These are phyloP conservation scores for Xylaria sp. DNA, from an alignment of 2,329 filamentous ascomycete genomes.

Conservation along the genomic window DNA sequence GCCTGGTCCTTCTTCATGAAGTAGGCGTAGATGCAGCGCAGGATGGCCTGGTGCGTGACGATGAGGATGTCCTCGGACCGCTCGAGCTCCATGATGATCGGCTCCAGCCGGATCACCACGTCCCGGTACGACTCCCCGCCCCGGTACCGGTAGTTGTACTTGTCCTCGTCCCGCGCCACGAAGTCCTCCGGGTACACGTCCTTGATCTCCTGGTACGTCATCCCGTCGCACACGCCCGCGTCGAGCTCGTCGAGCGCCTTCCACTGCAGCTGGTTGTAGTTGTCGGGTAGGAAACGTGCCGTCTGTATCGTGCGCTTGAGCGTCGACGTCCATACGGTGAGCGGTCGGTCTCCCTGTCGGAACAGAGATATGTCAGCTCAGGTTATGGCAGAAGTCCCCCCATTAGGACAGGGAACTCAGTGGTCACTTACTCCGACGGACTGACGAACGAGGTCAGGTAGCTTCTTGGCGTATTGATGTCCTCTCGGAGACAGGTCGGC, in stretches of 20 bases:
- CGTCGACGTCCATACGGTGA: conserved; percentile 66
- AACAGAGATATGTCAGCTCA: conserved; percentile 15
- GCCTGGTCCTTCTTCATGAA: conserved; percentile 97
- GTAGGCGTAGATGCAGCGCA: conserved; percentile 97
- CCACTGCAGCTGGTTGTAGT: conserved; percentile 96
- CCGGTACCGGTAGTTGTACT: conserved; percentile 99
- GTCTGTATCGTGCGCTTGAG: conserved; percentile 87
- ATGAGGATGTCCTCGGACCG: conserved; percentile 96
- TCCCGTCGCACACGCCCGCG: conserved; percentile 91
- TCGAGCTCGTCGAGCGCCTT: conserved; percentile 98
- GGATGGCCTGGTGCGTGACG: conserved; percentile 94
- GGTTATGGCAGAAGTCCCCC: neutral
- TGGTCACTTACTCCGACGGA: conserved; percentile 74
- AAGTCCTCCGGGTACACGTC: conserved; percentile 93
- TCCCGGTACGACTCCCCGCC: conserved; percentile 95
- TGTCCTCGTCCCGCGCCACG: conserved; percentile 92
- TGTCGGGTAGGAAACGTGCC: conserved; percentile 74
- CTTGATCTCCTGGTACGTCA: conserved; percentile 95
- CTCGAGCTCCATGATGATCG: conserved; percentile 99
- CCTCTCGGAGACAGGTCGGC: conserved; percentile 84
- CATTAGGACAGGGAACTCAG: neutral
- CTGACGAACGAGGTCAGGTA: conserved; percentile 81
- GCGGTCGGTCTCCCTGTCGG: conserved; percentile 58
- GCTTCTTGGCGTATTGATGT: conserved; percentile 80
- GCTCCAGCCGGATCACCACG: conserved; percentile 94